Evolutionary conservation across 176 grass and related monocot genomes (phyloP).

Genomic region (Calamus simplicifolius): DNA sequence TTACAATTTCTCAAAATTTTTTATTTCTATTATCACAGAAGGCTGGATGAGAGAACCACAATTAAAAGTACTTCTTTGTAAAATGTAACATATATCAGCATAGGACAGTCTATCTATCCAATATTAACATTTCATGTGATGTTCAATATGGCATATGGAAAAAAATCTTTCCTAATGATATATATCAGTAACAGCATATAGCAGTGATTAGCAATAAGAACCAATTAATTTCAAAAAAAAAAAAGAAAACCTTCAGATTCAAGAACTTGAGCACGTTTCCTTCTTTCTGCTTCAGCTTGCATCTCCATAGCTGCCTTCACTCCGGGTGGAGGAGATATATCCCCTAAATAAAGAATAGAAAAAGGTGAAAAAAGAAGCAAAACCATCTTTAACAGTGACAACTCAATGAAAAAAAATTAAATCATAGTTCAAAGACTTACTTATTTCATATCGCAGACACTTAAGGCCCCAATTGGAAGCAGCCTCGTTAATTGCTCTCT

Average conservation of each 20-base stretch:
- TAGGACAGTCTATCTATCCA: no score
- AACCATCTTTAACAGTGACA: not conserved
- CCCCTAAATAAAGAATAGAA: constrained; percentile 34
- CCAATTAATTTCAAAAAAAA: not conserved
- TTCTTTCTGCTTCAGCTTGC: constrained; percentile 98
- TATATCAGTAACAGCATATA: no score
- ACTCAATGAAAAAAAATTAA: no score
- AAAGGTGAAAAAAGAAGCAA: not conserved
- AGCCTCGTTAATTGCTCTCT: constrained; percentile 92
- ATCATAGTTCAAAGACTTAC: constrained; percentile 31
- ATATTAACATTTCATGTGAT: no score
- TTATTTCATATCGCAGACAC: constrained; percentile 92
- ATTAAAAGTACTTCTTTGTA: no score
- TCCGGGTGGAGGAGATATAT: constrained; percentile 78
- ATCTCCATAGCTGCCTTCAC: constrained; percentile 95
- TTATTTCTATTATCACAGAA: no score
- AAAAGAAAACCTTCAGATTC: constrained; percentile 73
- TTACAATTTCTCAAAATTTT: not conserved
- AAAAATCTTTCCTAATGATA: no score
- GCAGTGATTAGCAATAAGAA: no score
- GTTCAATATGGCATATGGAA: no score
- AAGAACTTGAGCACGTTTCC: constrained; percentile 85
- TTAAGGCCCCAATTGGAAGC: constrained; percentile 78
- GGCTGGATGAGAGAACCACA: no score
- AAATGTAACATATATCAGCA: no score